Evolutionary conservation across 23 red algal genomes (phyloP).

Genomic region (Gracilariopsis chorda): DNA sequence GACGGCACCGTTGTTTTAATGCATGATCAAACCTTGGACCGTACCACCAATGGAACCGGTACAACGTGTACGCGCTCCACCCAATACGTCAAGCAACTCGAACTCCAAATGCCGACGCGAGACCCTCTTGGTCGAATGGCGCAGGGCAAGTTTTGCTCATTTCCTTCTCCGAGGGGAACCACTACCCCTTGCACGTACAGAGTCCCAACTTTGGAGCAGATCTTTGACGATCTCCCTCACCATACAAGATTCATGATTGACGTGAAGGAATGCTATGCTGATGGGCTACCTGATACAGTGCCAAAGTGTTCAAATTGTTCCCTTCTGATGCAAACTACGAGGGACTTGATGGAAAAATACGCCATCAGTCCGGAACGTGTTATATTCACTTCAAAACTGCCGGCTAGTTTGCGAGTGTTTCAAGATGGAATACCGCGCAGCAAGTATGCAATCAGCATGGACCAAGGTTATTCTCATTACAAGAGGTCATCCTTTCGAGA

Average conservation of each 20-base stretch:
- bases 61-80: slow-evolving; percentile 13
- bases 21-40: slow-evolving; percentile 49
- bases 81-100: slow-evolving; percentile 28
- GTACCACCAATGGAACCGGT: slow-evolving; percentile 67
- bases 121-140: slow-evolving; percentile 43
- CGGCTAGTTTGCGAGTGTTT: slow-evolving; percentile 18
- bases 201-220: slow-evolving; percentile 38
- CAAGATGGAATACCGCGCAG: slow-evolving; percentile 10
- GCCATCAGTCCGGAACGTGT: slow-evolving; percentile 20
- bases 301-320: slow-evolving; percentile 38
- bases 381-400: slow-evolving; percentile 4
- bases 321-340: slow-evolving; percentile 8
- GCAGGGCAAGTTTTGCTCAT: slow-evolving; percentile 42
- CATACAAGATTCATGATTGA: slow-evolving; percentile 48
- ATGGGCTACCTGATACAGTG: not conserved
- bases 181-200: slow-evolving; percentile 46
- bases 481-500: slow-evolving; percentile 31
- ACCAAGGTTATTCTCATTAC: slow-evolving; percentile 23
- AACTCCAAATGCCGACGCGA: slow-evolving; percentile 31
- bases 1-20: slow-evolving; percentile 35
- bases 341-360: slow-evolving; percentile 13
- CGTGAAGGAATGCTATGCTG: slow-evolving; percentile 35
- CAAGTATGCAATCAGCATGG: slow-evolving; percentile 17
- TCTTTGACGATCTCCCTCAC: slow-evolving; percentile 45
- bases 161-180: not conserved